phyloP scores from a whole-genome alignment of 345 rosid genomes.

The Linum lewisii region DNA sequence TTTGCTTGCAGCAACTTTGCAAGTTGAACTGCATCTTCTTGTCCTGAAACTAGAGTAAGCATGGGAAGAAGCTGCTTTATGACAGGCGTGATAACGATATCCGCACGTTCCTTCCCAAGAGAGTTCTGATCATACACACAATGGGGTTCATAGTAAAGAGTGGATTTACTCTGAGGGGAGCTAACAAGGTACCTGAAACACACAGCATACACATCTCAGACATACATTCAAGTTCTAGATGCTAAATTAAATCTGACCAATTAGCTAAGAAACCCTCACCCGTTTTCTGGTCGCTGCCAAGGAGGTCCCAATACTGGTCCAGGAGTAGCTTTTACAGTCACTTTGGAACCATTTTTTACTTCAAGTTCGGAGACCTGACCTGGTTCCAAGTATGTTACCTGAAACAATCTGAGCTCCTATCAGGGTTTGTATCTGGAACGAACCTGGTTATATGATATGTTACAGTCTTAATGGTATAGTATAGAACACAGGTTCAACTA shows the following conservation, averaged over 20 bases:
- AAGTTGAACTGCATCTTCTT: slow-evolving; percentile 86
- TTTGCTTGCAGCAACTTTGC: slow-evolving; percentile 70
- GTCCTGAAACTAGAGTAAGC: slow-evolving; percentile 84
- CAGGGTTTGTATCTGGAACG: slow-evolving; percentile 13
- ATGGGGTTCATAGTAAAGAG: slow-evolving; percentile 87
- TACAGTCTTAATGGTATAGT: too few relatives aligned
- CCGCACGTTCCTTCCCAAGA: slow-evolving; percentile 59
- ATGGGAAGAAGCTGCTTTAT: slow-evolving; percentile 87
- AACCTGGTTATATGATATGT: too few relatives aligned
- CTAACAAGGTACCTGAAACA: slow-evolving; percentile 47
- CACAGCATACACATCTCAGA: neutral
- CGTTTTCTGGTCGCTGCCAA: slow-evolving; percentile 97
- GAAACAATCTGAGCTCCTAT: slow-evolving; percentile 25
- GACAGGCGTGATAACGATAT: slow-evolving; percentile 79
- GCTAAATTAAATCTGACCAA: neutral
- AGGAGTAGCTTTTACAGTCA: slow-evolving; percentile 61
- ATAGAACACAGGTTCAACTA: too few relatives aligned
- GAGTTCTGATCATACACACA: slow-evolving; percentile 52
- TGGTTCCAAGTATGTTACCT: slow-evolving; percentile 79
- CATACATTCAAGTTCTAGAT: neutral
- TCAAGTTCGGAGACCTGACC: slow-evolving; percentile 50
- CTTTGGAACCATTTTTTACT: slow-evolving; percentile 36
- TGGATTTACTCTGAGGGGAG: slow-evolving; percentile 47
- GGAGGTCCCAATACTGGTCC: slow-evolving; percentile 97
- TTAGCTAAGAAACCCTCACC: slow-evolving; percentile 28